phyloP scores from a whole-genome alignment of 148 eudicot genomes.

The Vaccinium macrocarpon region DNA sequence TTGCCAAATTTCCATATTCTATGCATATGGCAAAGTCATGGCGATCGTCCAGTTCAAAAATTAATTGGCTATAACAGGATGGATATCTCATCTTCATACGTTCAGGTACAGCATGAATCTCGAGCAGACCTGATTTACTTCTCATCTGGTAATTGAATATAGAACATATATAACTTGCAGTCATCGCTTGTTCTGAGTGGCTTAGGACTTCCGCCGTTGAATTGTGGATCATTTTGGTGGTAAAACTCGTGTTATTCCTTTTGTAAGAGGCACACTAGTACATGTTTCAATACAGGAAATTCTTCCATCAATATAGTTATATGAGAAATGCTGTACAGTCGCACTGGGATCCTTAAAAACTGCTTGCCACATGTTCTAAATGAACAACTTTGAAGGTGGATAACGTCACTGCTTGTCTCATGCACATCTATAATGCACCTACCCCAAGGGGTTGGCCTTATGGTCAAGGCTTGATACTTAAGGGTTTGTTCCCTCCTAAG shows the following conservation, averaged over 20 bases:
- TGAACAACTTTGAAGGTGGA: too few species aligned
- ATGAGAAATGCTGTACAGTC: too few species aligned
- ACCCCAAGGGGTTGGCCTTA: too few species aligned
- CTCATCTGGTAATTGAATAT: not conserved
- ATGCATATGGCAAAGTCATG: not conserved
- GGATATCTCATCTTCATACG: not conserved
- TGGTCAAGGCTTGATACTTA: too few species aligned
- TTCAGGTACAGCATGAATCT: not conserved
- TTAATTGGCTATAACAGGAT: not conserved
- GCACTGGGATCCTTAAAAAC: too few species aligned
- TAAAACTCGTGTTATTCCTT: not conserved
- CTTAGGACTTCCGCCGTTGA: not conserved
- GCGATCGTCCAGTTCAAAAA: too few species aligned
- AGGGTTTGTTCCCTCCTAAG: too few species aligned
- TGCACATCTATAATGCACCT: too few species aligned
- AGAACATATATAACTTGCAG: not conserved
- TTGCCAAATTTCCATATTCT: not conserved
- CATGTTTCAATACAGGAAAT: not conserved
- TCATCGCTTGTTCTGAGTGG: not conserved
- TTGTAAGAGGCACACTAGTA: not conserved
- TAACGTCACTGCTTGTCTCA: too few species aligned
- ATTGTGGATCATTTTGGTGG: not conserved
- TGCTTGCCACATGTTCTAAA: too few species aligned
- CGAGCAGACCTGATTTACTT: not conserved
- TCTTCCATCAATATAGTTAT: not conserved